phyloP scores from a whole-genome alignment of 2,329 filamentous ascomycete species.

The Calonectria honghensis region DNA sequence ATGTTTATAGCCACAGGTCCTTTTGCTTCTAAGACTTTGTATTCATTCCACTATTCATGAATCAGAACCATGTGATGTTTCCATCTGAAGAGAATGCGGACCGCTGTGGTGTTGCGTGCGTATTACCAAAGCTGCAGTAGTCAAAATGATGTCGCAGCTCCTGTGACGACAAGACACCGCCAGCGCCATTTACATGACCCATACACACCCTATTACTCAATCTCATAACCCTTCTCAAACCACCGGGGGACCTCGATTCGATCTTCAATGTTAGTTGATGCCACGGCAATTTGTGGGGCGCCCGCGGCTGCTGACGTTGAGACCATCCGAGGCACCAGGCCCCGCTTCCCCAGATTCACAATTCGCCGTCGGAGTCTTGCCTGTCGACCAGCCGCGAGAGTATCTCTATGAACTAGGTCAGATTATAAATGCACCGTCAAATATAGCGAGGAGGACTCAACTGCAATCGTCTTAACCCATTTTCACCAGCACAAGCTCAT shows the following conservation, averaged over 20 bases:
- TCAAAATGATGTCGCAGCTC: background rate
- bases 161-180: background rate
- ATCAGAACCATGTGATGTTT: background rate
- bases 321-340: background rate
- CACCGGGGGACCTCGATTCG: background rate
- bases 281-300: conserved; percentile 22
- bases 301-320: background rate
- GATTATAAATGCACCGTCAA: background rate
- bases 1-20: background rate
- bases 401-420: background rate
- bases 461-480: background rate
- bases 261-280: background rate
- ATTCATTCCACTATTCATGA: background rate
- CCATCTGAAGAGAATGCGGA: background rate
- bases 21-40: background rate
- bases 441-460: background rate
- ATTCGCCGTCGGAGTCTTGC: conserved; percentile 22
- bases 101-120: background rate
- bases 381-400: background rate
- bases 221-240: background rate
- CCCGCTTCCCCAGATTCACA: conserved; percentile 21
- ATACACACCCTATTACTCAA: background rate
- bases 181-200: background rate
- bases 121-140: background rate
- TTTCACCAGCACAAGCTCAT: background rate